A percentile compares a stretch with the other conserved stretches of the same genome.
Conservation (phyloP, 2,329 filamentous ascomycete species). For the Geoglossum cookeanum region DNA sequence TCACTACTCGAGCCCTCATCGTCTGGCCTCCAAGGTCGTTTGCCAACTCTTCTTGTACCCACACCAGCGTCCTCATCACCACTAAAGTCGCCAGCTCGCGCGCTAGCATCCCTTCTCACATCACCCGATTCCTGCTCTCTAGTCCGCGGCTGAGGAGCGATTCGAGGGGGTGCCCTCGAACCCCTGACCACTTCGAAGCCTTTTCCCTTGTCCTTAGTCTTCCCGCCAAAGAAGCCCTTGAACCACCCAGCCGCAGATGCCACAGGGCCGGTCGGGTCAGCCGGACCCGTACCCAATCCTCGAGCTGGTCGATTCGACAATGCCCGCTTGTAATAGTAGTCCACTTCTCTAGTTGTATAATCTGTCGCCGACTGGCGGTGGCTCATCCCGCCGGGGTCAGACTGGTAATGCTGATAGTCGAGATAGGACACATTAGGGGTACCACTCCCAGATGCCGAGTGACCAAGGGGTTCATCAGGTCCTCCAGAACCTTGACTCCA, state of each 20-base stretch:
- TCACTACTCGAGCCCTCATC: conserved; percentile 10
- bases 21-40: neutral
- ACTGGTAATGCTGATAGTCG: conserved; percentile 25
- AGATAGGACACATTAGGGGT: conserved; percentile 36
- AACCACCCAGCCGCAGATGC: conserved; percentile 84
- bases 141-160: conserved; percentile 37
- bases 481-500: conserved; percentile 18
- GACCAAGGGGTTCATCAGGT: conserved; percentile 17
- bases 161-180: conserved; percentile 57
- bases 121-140: conserved; percentile 37
- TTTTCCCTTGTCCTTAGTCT: conserved; percentile 86
- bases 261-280: conserved; percentile 81
- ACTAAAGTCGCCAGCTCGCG: neutral
- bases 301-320: conserved; percentile 65
- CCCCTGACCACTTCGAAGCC: conserved; percentile 94
- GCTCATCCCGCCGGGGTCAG: conserved; percentile 34
- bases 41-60: neutral
- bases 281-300: conserved; percentile 80
- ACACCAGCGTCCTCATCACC: neutral
- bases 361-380: conserved; percentile 37
- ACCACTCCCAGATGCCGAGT: conserved; percentile 24
- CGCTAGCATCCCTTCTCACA: conserved; percentile 24
- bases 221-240: conserved; percentile 56
- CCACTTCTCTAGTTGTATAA: conserved; percentile 84
- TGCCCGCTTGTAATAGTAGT: conserved; percentile 91